Percentiles rank a stretch among this genome's conserved stretches.
phyloP scores from a whole-genome alignment of 345 rosid genomes.

The Eucalyptus camaldulensis region DNA sequence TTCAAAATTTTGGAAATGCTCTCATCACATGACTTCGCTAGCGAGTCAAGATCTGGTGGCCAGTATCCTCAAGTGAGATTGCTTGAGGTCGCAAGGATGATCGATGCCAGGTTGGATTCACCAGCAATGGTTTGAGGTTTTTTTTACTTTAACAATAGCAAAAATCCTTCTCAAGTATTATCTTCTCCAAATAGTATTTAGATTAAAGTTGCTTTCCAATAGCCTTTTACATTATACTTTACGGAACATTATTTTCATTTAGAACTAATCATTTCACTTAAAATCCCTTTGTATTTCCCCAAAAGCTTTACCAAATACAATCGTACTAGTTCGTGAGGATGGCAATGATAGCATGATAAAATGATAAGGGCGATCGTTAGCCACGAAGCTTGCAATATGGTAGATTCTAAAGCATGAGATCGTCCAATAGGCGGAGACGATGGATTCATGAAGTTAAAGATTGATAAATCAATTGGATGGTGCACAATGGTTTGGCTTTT shows the following conservation, averaged over 20 bases:
- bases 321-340: too few species aligned
- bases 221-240: neutral
- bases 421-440: neutral
- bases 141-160: neutral
- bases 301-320: too few species aligned
- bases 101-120: neutral
- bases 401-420: too few species aligned
- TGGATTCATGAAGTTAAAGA: neutral
- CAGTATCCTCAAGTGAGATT: neutral
- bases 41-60: neutral
- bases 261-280: too few species aligned
- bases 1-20: neutral
- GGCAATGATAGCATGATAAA: too few species aligned
- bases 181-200: neutral
- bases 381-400: too few species aligned
- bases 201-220: neutral
- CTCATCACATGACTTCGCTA: accelerated
- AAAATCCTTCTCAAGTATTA: neutral
- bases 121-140: neutral
- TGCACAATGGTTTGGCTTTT: neutral
- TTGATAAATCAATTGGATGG: neutral
- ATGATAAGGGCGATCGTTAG: too few species aligned
- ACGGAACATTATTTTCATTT: too few species aligned
- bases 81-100: neutral
- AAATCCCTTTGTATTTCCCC: too few species aligned